These are phyloP conservation scores for Nothophoma quercina DNA, from an alignment of 2,329 filamentous ascomycete species.

Conservation along the genomic window DNA sequence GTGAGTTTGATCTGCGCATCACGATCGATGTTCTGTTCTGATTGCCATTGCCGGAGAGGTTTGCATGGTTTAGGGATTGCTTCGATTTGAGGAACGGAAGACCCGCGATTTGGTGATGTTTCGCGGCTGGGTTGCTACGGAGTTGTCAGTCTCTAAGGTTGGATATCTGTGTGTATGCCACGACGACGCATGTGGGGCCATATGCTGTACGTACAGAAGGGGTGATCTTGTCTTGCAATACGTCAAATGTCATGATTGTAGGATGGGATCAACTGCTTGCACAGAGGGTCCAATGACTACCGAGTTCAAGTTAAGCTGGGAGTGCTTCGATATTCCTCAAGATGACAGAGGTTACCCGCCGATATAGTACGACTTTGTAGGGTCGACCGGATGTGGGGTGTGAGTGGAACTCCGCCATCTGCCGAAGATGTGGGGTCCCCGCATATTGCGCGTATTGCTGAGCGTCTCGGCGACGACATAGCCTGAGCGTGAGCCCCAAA, in stretches of 20 bases:
- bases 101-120: slow-evolving; percentile 51
- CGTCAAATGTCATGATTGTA: slow-evolving; percentile 39
- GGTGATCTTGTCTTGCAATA: slow-evolving; percentile 44
- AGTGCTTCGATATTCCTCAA: neutral
- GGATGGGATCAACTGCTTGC: neutral
- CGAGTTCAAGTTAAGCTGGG: no score
- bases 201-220: slow-evolving; percentile 31
- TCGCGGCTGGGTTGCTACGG: slow-evolving; percentile 40
- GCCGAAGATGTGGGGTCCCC: slow-evolving; percentile 39
- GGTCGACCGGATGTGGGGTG: slow-evolving; percentile 13
- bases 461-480: no score
- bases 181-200: slow-evolving; percentile 25
- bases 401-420: slow-evolving; percentile 6
- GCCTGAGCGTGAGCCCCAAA: no score
- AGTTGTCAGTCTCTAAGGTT: neutral
- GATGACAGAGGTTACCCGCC: no score
- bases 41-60: slow-evolving; percentile 50
- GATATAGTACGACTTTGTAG: neutral
- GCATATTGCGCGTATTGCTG: slow-evolving; percentile 2
- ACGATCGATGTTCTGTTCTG: slow-evolving; percentile 51
- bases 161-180: no score
- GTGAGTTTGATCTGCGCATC: slow-evolving; percentile 57
- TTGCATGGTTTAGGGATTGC: slow-evolving; percentile 48
- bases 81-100: slow-evolving; percentile 49
- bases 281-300: no score